Conservation (phyloP, 805 yeast species). For the Brettanomyces bruxellensis region DNA sequence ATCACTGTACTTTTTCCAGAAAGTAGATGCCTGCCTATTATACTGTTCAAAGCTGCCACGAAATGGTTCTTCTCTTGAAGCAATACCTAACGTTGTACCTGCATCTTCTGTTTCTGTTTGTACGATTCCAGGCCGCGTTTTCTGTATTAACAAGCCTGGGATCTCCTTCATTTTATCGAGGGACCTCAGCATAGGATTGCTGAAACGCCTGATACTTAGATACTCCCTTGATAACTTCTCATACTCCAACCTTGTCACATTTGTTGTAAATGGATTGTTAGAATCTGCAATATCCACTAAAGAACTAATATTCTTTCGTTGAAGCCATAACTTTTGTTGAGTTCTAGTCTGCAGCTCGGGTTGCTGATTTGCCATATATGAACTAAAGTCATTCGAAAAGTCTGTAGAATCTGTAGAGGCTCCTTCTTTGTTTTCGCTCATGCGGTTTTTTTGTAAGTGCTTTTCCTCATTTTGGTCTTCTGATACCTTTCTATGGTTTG, state of each 20-base stretch:
- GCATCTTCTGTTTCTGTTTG: background rate
- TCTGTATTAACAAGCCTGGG: slow-evolving; percentile 1
- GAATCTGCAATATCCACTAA: slow-evolving; percentile 43
- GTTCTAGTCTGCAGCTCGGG: slow-evolving; percentile 56
- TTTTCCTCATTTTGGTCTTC: background rate
- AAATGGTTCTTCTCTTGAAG: background rate
- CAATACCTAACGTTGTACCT: background rate
- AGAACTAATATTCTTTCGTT: slow-evolving; percentile 53
- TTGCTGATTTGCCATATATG: slow-evolving; percentile 26
- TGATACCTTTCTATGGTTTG: background rate
- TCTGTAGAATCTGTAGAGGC: background rate
- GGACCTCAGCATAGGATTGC: slow-evolving; percentile 62
- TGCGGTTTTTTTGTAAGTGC: background rate
- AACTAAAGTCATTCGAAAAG: slow-evolving; percentile 6
- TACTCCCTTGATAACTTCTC: slow-evolving; percentile 73
- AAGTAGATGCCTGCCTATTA: slow-evolving; percentile 2
- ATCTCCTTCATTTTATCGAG: slow-evolving; percentile 37
- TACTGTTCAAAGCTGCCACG: slow-evolving; percentile 2
- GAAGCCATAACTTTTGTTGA: slow-evolving; percentile 79
- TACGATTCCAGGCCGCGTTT: background rate
- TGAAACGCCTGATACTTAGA: slow-evolving; percentile 55
- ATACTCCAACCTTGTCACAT: slow-evolving; percentile 59
- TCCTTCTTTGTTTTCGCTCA: background rate
- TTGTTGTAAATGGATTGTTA: slow-evolving; percentile 18
- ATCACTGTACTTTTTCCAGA: slow-evolving; percentile 7